These are phyloP conservation scores for Filobasidium wieringae DNA, from an alignment of 768 basidiomycete species.

Conservation along the genomic window DNA sequence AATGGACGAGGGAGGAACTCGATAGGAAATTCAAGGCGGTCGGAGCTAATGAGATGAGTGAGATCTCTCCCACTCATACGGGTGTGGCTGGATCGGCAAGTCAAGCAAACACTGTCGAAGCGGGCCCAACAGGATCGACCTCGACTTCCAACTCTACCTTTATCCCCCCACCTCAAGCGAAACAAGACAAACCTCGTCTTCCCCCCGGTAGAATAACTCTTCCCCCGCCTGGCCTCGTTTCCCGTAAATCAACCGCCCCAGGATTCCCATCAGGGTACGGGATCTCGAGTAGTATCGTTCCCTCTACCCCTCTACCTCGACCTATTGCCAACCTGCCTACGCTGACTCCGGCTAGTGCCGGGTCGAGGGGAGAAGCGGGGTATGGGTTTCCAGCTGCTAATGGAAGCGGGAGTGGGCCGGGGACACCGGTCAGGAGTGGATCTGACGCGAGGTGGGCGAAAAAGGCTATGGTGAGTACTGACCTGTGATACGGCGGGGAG, in stretches of 20 bases:
- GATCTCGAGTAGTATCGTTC: conserved; percentile 30
- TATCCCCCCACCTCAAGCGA: too few relatives aligned
- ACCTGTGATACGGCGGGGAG: conserved; percentile 5
- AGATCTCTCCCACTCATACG: too few relatives aligned
- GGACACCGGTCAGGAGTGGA: conserved; percentile 14
- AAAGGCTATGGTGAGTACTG: conserved; percentile 30
- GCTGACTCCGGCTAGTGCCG: conserved; percentile 21
- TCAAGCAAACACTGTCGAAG: too few relatives aligned
- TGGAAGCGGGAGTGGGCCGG: not conserved
- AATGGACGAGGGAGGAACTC: too few relatives aligned
- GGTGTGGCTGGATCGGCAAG: too few relatives aligned
- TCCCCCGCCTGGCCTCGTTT: conserved; percentile 23
- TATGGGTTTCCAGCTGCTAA: not conserved
- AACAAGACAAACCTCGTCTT: too few relatives aligned
- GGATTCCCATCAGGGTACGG: conserved; percentile 1
- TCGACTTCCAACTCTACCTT: too few relatives aligned
- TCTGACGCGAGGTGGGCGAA: conserved; percentile 29
- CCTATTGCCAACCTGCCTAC: conserved; percentile 39
- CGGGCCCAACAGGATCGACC: too few relatives aligned
- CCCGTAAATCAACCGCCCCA: conserved; percentile 4
- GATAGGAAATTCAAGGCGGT: too few relatives aligned
- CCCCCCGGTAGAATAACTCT: conserved; percentile 3
- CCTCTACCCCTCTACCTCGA: conserved; percentile 33
- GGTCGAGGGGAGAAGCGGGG: not conserved
- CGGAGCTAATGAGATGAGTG: too few relatives aligned